Evolutionary conservation across 1,284 basidiomycete genomes (phyloP).

Genomic region (Sporisorium scitamineum): DNA sequence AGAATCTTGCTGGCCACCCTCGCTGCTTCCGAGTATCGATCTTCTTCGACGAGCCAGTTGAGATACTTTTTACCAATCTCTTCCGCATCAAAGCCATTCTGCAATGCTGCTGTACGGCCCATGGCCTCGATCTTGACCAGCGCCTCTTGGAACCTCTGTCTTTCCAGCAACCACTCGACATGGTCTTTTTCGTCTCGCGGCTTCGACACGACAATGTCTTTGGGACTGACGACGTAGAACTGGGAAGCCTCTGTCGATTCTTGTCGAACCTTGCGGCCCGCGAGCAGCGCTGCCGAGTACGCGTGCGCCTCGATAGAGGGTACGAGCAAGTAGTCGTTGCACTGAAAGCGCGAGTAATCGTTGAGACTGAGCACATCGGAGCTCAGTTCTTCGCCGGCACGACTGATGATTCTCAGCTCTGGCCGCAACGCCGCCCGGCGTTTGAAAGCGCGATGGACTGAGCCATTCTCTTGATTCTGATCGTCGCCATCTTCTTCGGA

Average conservation of each 20-base stretch:
- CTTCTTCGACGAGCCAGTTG: constrained; percentile 71
- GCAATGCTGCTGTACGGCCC: constrained; percentile 66
- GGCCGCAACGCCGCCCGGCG: constrained; percentile 86
- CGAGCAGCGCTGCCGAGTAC: constrained; percentile 44
- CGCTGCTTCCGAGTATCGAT: constrained; percentile 85
- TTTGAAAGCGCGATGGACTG: constrained; percentile 71
- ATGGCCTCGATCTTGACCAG: constrained; percentile 82
- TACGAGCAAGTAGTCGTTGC: constrained; percentile 88
- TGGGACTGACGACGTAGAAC: constrained; percentile 86
- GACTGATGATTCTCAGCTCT: constrained; percentile 90
- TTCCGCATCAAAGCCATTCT: constrained; percentile 74
- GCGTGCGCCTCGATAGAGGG: constrained; percentile 54
- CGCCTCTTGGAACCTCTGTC: constrained; percentile 87
- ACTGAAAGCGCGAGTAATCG: constrained; percentile 85
- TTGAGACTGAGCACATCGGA: constrained; percentile 85
- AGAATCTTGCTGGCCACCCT: constrained; percentile 87
- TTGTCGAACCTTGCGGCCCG: constrained; percentile 34
- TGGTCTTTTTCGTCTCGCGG: constrained; percentile 90
- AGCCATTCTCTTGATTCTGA: constrained; percentile 6
- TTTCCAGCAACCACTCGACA: constrained; percentile 90
- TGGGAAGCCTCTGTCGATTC: constrained; percentile 45
- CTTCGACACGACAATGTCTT: constrained; percentile 85
- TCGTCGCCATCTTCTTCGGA: constrained; percentile 26
- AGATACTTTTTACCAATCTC: constrained; percentile 66
- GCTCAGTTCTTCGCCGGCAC: constrained; percentile 87